These are phyloP conservation scores for Mucor sp. DNA, from an alignment of 371 early-diverging fungal genomes.

Conservation along the genomic window DNA sequence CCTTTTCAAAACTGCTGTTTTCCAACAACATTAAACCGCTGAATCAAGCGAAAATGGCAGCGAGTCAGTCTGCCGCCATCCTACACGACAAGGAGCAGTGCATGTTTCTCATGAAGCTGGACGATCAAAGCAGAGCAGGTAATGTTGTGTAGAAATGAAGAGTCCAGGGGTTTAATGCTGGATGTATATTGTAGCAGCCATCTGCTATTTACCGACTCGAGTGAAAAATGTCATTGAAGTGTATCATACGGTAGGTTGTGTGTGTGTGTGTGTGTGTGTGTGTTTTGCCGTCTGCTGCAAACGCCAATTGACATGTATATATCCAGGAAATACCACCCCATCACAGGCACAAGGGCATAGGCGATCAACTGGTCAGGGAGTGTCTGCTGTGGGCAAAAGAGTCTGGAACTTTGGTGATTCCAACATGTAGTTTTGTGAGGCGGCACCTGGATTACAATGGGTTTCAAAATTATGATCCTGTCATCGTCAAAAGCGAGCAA, in stretches of 20 bases:
- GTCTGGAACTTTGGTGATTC: slow-evolving; percentile 24
- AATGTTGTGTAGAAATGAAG: not conserved
- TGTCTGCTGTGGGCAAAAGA: slow-evolving; percentile 21
- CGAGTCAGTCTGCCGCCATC: not conserved
- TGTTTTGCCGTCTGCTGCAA: not conserved
- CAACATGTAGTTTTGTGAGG: slow-evolving; percentile 24
- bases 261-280: too few relatives aligned
- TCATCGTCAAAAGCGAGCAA: slow-evolving; percentile 6
- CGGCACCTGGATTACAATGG: slow-evolving; percentile 17
- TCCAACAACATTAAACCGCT: not conserved
- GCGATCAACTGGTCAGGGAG: slow-evolving; percentile 11
- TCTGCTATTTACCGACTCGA: slow-evolving; percentile 26
- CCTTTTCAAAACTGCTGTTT: slow-evolving; percentile 17
- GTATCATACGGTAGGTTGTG: slow-evolving; percentile 20
- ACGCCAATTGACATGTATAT: not conserved
- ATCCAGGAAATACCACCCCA: slow-evolving; percentile 25
- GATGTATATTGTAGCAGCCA: slow-evolving; percentile 14
- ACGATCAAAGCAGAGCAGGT: slow-evolving; percentile 13
- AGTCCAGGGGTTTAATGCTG: not conserved
- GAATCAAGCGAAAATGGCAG: not conserved
- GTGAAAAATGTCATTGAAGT: slow-evolving; percentile 14
- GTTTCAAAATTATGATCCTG: slow-evolving; percentile 9
- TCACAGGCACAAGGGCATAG: slow-evolving; percentile 18
- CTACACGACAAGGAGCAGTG: slow-evolving; percentile 17
- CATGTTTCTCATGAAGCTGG: slow-evolving; percentile 18